Evolutionary conservation across 768 basidiomycete genomes (phyloP).

Genomic region (Lactarius hatsudake): DNA sequence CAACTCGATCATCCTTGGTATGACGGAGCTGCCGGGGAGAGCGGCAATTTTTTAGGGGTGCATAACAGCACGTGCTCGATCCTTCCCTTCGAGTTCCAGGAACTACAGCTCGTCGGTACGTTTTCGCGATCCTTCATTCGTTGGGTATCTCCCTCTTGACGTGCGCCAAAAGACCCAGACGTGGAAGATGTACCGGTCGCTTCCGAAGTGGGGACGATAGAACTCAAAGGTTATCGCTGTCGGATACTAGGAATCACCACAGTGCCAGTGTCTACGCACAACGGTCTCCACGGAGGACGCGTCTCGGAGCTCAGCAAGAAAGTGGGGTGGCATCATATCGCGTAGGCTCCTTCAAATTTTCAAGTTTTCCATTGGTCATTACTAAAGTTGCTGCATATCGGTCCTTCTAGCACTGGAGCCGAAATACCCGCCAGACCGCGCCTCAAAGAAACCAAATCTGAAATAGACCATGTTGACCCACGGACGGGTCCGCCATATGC

Average conservation of each 20-base stretch:
- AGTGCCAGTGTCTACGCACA: accelerated
- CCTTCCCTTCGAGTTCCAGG: constrained; percentile 19
- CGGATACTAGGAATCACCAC: neutral
- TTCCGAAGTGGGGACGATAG: constrained; percentile 18
- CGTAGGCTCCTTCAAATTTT: neutral
- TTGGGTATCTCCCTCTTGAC: neutral
- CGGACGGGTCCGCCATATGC: neutral
- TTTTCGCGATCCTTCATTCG: neutral
- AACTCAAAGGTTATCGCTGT: constrained; percentile 16
- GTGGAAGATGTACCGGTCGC: constrained; percentile 13
- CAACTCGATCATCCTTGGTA: too few relatives aligned
- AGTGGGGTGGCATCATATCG: constrained; percentile 21
- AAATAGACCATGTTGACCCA: neutral
- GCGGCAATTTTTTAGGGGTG: neutral
- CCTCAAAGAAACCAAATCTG: neutral
- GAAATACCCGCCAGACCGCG: neutral
- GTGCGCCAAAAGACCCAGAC: constrained; percentile 7
- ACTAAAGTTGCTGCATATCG: neutral
- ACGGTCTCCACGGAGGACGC: constrained; percentile 1
- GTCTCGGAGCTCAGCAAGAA: constrained; percentile 24
- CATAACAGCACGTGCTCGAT: neutral
- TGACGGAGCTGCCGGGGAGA: too few relatives aligned
- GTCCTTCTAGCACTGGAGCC: constrained; percentile 7
- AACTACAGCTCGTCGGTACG: constrained; percentile 19
- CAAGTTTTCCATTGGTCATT: neutral